Evolutionary conservation across 75 land plant genomes (phyloP).

Genomic region (Larix kaempferi): DNA sequence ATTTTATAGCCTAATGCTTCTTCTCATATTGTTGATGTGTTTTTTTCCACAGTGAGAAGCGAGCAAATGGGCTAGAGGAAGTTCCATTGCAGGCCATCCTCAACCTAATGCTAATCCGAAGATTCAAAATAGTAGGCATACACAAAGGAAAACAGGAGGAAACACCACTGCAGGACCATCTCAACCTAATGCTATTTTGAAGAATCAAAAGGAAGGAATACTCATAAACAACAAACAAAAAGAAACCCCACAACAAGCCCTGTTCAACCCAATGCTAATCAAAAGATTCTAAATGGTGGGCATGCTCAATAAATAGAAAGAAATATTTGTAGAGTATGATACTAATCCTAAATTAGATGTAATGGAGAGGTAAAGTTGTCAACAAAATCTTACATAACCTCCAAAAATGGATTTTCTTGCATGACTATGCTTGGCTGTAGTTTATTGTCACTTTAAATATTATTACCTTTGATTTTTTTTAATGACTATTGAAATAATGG

Average conservation of each 20-base stretch:
- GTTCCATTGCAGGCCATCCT: slow-evolving; percentile 20
- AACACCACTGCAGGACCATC: slow-evolving; percentile 21
- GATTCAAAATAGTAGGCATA: slow-evolving; percentile 11
- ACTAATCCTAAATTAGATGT: too few species aligned
- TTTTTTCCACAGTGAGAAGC: slow-evolving; percentile 25
- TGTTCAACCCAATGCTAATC: slow-evolving; percentile 8
- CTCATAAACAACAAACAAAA: slow-evolving; percentile 9
- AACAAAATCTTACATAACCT: too few species aligned
- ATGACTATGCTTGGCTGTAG: too few species aligned
- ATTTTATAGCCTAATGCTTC: neutral
- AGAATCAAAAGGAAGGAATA: slow-evolving; percentile 9
- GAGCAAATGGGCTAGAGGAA: slow-evolving; percentile 30
- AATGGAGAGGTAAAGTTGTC: too few species aligned
- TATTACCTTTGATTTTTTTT: too few species aligned
- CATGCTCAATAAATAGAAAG: too few species aligned
- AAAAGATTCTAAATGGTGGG: slow-evolving; percentile 11
- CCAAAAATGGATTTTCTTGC: too few species aligned
- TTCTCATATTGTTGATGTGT: neutral
- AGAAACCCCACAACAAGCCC: slow-evolving; percentile 19
- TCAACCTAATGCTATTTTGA: slow-evolving; percentile 13
- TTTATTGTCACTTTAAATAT: too few species aligned
- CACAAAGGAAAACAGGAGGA: slow-evolving; percentile 15
- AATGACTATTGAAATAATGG: too few species aligned
- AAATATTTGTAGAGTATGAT: too few species aligned
- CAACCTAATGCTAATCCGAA: slow-evolving; percentile 13